Conservation (phyloP, 2,329 filamentous ascomycete species). For the Mariannaea sp. region DNA sequence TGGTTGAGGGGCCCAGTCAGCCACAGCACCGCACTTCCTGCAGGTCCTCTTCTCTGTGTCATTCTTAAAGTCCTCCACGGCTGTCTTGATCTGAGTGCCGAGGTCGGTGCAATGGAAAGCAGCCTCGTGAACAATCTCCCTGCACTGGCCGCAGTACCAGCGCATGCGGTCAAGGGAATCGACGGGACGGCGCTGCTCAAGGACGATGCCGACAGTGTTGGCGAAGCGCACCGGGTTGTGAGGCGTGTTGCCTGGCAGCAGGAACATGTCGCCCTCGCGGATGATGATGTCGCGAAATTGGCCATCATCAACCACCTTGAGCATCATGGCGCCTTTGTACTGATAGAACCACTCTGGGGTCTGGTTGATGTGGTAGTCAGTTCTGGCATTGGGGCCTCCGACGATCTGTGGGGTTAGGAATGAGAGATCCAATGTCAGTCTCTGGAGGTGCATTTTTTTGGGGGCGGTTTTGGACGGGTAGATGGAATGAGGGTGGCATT, state of each 20-base stretch:
- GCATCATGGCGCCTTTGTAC: slow-evolving; percentile 88
- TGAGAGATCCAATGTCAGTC: slow-evolving; percentile 3
- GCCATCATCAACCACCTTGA: slow-evolving; percentile 81
- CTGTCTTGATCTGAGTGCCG: slow-evolving; percentile 91
- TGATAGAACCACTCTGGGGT: slow-evolving; percentile 99
- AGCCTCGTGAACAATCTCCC: slow-evolving; percentile 79
- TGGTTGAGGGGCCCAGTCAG: slow-evolving; percentile 68
- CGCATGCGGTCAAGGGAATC: slow-evolving; percentile 76
- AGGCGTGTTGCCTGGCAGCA: slow-evolving; percentile 91
- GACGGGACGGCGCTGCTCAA: slow-evolving; percentile 80
- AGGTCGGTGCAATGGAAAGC: slow-evolving; percentile 87
- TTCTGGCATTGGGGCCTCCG: slow-evolving; percentile 92
- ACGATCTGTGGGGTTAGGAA: slow-evolving; percentile 73
- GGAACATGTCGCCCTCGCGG: slow-evolving; percentile 90
- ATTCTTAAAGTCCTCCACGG: slow-evolving; percentile 79
- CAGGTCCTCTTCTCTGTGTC: slow-evolving; percentile 74
- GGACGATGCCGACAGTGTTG: slow-evolving; percentile 89
- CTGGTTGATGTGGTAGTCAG: slow-evolving; percentile 97
- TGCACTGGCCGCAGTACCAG: slow-evolving; percentile 84
- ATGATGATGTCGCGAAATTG: slow-evolving; percentile 85
- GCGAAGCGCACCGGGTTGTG: slow-evolving; percentile 95
- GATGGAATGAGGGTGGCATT: not conserved
- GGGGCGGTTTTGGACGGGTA: not conserved
- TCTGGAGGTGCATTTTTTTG: slow-evolving; percentile 1
- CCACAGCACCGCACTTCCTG: slow-evolving; percentile 74